These are phyloP conservation scores for Hypoxylon sp. DNA, from an alignment of 2,329 filamentous ascomycete genomes.

Conservation along the genomic window DNA sequence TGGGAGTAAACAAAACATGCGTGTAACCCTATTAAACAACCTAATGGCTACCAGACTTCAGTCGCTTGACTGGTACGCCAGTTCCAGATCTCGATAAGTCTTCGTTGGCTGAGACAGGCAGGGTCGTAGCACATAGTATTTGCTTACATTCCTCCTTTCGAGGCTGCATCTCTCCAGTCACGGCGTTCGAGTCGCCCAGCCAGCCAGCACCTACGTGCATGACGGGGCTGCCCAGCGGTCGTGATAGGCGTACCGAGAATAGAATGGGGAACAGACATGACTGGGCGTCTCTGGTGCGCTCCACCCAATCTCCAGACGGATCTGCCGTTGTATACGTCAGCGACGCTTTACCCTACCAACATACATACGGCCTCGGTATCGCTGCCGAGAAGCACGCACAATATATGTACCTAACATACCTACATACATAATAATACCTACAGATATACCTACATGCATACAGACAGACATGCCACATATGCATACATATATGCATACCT, in stretches of 20 bases:
- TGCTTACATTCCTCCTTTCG: slow-evolving; percentile 28
- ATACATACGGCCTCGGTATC: slow-evolving; percentile 37
- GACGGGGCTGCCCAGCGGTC: slow-evolving; percentile 2
- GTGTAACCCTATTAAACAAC: slow-evolving; percentile 39
- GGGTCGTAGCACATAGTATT: slow-evolving; percentile 33
- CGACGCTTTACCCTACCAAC: slow-evolving; percentile 5
- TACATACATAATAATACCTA: slow-evolving; percentile 6
- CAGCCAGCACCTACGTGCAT: slow-evolving; percentile 37
- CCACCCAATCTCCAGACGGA: slow-evolving; percentile 27
- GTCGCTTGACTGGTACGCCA: slow-evolving; percentile 22
- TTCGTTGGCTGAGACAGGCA: slow-evolving; percentile 29
- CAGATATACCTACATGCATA: slow-evolving; percentile 13
- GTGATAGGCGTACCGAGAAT: slow-evolving; percentile 33
- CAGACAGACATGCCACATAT: slow-evolving; percentile 5
- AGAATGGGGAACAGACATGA: slow-evolving; percentile 9
- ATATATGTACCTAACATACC: slow-evolving; percentile 8
- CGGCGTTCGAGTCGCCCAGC: slow-evolving; percentile 12
- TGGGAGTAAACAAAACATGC: slow-evolving; percentile 44
- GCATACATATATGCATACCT: slow-evolving; percentile 12
- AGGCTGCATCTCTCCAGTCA: slow-evolving; percentile 29
- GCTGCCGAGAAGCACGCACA: slow-evolving; percentile 39
- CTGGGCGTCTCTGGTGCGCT: slow-evolving; percentile 20
- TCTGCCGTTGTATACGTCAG: slow-evolving; percentile 26
- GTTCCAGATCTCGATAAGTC: slow-evolving; percentile 40
- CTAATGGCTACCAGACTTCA: slow-evolving; percentile 34